Base-by-base conservation (phyloP, 257 asterid species). In the Prunella vulgaris region DNA sequence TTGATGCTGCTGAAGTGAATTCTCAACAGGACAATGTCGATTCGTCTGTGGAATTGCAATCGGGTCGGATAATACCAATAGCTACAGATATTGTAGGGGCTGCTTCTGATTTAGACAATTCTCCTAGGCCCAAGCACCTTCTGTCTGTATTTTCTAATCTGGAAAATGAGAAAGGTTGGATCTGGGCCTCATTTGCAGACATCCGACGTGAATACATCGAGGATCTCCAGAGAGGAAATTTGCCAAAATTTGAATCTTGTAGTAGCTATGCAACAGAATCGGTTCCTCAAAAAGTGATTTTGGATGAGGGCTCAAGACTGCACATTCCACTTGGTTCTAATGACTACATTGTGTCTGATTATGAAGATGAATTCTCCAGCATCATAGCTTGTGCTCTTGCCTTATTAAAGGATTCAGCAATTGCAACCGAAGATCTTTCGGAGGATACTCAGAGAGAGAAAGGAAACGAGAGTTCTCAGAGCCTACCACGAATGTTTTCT, bases 281-380 rank as follows among this genome's bases (percentile, higher is more conserved):
- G 5, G 54, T 46, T 38, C 78, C 90, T 73, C 84, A 76, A 51
- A 84, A 82, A 68, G 63, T 88, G 73, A 82, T 90, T 62, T 62
- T 76, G 6, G 86, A 88, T 10, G 96, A 87, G 83, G 89, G 90
- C 46, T 83, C 89, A 10, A 84, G 85, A 76, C 78, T 93, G 68
- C 96, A 90, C 74, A 84, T 93, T 69, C 97, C 95, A 66, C 90
- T 93, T 22, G 92, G 92, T 44, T 60, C 58, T 12, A 78, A 83
- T 0, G 90, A 84, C 68, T 83, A 81, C 60, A 83, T 93, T 37
- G 87, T 93, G 30, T 83, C 96, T 1, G 97, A 85, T 70, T 90
- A 86, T 67, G 98, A 93, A 78, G 95, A 88, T 75, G 98, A 93
- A 77, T 81, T 84, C 65, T 90, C 98, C 7, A 93, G 98, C 89